Evolutionary conservation across 169 alveolate species (phyloP), one percentile per base, ranked within the genome.

Genomic region (Babesia bigemina): DNA sequence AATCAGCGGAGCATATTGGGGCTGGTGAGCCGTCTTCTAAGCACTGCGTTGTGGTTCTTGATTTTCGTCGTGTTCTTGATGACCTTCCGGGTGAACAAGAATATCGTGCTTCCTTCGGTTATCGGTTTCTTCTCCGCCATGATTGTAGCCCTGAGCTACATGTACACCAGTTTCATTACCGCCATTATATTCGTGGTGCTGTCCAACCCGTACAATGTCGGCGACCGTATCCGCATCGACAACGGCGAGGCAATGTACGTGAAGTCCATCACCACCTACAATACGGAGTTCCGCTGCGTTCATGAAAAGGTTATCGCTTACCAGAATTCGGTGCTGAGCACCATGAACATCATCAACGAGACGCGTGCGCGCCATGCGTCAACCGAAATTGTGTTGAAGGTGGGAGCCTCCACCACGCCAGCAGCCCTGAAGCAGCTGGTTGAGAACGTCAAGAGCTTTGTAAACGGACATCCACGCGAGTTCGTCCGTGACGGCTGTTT

Each of bases 151-250:
- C 63, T 67, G 69, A 87, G 93, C 70, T 88, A 91, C 75, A 77
- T 92, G 77, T 92, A 92, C 84, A 87, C 93, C 45, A 87, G 91
- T 59, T 92, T 91, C 71, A 86, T 92, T 58, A 86, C 94, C 2
- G 94, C 95, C 7, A 91, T 92, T 22, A 90, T 92, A 22, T 92
- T 92, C 42, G 94, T 92, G 52, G 93, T 91, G 26, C 63, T 92
- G 22, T 82, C 93, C 26, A 91, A 91, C 79, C 95, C 95, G 16
- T 92, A 92, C 66, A 90, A 92, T 70, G 94, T 92, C 66, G 95
- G 95, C 14, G 95, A 92, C 74, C 76, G 95, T 36, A 85, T 92
- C 29, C 81, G 93, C 58, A 83, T 92, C 0, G 58, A 79, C 60
- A 85, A 84, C 73, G 93, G 93, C 24, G 93, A 92, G 50, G 89